Evolutionary conservation across 73 alveolate genomes (phyloP).

Genomic region (Diophrys sp.): DNA sequence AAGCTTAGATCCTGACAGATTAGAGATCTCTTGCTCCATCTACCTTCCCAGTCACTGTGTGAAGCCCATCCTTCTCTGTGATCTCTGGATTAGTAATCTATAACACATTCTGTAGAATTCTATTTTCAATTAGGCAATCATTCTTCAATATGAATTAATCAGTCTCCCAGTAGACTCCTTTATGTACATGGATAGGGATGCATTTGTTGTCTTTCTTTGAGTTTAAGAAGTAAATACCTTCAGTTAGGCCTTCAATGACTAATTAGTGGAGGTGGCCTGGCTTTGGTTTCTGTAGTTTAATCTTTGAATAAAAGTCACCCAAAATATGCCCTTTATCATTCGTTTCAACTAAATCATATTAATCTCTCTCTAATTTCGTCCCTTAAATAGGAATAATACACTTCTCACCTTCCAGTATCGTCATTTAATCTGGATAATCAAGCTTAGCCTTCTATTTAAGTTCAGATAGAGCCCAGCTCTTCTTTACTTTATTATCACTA

Average conservation of each 20-base stretch:
- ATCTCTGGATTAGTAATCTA: conserved; percentile 4
- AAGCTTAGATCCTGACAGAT: conserved; percentile 4
- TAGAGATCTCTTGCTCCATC: conserved; percentile 10
- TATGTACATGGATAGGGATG: conserved; percentile 33
- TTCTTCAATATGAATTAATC: conserved; percentile 31
- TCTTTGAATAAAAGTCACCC: neutral
- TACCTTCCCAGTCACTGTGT: neutral
- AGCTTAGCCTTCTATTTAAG: neutral
- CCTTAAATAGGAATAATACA: conserved; percentile 31
- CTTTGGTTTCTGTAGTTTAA: neutral
- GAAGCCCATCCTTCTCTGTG: conserved; percentile 5
- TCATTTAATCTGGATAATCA: conserved; percentile 26
- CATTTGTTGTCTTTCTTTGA: neutral
- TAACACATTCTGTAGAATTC: neutral
- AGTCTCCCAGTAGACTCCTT: conserved; percentile 52
- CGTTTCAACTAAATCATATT: neutral
- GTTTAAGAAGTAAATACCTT: conserved; percentile 6
- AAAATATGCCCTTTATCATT: too few species aligned
- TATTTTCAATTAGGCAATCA: conserved; percentile 17
- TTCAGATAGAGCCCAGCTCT: conserved; percentile 12
- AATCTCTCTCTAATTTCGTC: neutral
- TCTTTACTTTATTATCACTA: too few species aligned
- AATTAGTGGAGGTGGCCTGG: neutral
- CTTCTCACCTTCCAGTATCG: conserved; percentile 33
- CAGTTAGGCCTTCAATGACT: neutral